phyloP scores from a whole-genome alignment of 1,284 basidiomycete genomes.

The Ustilago shanxiensis region DNA sequence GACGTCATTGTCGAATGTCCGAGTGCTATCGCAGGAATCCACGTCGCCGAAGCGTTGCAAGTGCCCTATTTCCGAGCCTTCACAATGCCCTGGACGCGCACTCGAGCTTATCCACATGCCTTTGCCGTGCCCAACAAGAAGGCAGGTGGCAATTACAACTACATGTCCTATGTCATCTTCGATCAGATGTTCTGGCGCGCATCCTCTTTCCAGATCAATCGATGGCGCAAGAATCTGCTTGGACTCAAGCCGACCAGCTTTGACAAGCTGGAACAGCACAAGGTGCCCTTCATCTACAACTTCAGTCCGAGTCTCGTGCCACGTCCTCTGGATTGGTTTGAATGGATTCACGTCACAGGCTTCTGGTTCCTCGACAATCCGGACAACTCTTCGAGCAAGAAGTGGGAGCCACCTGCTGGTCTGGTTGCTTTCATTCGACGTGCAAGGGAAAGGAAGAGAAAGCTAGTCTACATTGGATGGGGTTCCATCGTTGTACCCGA shows the following conservation, averaged over 20 bases:
- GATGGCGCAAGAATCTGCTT: conserved; percentile 87
- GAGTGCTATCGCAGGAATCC: conserved; percentile 97
- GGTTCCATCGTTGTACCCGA: conserved; percentile 98
- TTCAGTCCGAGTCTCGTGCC: conserved; percentile 85
- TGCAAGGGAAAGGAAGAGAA: conserved; percentile 81
- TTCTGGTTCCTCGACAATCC: conserved; percentile 75
- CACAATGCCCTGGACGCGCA: conserved; percentile 83
- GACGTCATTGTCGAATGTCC: conserved; percentile 95
- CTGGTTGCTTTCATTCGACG: conserved; percentile 84
- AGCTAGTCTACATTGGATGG: conserved; percentile 97
- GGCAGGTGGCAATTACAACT: conserved; percentile 96
- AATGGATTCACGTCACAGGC: conserved; percentile 94
- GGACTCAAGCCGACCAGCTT: conserved; percentile 83
- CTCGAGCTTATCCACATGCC: conserved; percentile 93
- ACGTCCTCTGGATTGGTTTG: conserved; percentile 87
- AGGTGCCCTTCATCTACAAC: conserved; percentile 97
- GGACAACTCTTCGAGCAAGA: conserved; percentile 81
- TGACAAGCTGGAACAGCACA: conserved; percentile 94
- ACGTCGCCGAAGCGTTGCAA: conserved; percentile 91
- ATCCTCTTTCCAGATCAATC: conserved; percentile 87
- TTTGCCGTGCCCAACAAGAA: conserved; percentile 91
- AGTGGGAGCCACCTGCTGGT: conserved; percentile 85
- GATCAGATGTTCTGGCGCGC: conserved; percentile 98
- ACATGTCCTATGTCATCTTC: conserved; percentile 95
- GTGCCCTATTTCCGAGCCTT: conserved; percentile 94